These are phyloP conservation scores for Anisodus acutangulus DNA, from an alignment of 257 asterid genomes.

Conservation along the genomic window DNA sequence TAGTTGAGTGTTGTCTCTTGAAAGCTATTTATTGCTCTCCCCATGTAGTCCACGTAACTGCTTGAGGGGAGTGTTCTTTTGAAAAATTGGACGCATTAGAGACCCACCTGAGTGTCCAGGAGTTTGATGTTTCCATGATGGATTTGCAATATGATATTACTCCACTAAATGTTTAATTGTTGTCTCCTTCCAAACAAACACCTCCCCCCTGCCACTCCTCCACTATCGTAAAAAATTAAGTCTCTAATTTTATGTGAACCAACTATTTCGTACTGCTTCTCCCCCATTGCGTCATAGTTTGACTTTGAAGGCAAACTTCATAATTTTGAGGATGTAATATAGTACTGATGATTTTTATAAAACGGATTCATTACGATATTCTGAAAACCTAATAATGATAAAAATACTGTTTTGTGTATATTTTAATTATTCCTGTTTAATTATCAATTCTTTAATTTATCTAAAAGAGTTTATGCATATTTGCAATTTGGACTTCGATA, in stretches of 20 bases:
- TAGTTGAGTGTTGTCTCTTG: slow-evolving; percentile 2
- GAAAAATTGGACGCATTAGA: background rate
- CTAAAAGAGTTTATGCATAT: background rate
- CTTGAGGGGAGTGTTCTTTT: background rate
- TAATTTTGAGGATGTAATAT: slow-evolving; percentile 1
- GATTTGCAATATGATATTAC: background rate
- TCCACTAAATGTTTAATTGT: background rate
- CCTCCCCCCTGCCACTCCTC: background rate
- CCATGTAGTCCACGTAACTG: background rate
- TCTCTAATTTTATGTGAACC: background rate
- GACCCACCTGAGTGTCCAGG: background rate
- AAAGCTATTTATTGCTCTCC: slow-evolving; percentile 1
- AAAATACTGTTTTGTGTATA: background rate
- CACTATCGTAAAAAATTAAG: background rate
- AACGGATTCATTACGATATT: background rate
- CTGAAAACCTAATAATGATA: background rate
- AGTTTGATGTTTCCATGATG: background rate
- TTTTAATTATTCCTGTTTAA: background rate
- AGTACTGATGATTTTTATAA: background rate
- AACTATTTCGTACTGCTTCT: background rate
- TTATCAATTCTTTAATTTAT: background rate
- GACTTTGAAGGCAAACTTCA: background rate
- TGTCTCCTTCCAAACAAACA: background rate
- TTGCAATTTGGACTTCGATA: background rate
- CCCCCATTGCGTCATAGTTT: background rate